Evolutionary conservation across 352 stramenopile genomes (phyloP), one percentile per base, ranked within the genome.

Genomic region (Phytopythium chamaehyphon): DNA sequence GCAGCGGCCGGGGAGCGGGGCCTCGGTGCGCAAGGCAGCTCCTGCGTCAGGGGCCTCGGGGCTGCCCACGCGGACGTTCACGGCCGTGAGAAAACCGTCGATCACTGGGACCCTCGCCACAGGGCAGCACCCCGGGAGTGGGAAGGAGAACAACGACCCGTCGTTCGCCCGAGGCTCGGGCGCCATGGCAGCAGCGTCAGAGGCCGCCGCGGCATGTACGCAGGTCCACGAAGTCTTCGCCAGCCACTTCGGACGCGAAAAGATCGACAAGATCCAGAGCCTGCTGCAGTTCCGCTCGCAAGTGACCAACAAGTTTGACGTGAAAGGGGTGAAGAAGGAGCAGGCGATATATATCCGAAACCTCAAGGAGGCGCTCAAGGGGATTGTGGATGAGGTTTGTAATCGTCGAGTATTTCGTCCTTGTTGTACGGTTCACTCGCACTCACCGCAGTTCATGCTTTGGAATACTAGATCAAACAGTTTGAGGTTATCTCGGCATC

Each of bases 231-330:
- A 77, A 12, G 60, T 47, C 16, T 82, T 85, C 40, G 21, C 46
- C 1, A 51, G 54, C 26, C 66, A 26, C 49, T 82, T 86, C 42
- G 45, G 57, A 16, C 31, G 55, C 0, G 63, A 83, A 24, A 70
- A 57, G 19, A 18, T 75, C 19, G 42, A 64, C 7, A 57, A 71
- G n/a, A 61, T 87, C 1, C 64, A 88, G 37, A 57, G 76, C 47
- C 42, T 84, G 48, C 59, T 88, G n/a, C 62, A 77, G 44, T 76
- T 82, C 23, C 64, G 71, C 18, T 43, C 65, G 28, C 88, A 87
- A 45, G 71, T 33, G 28, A 33, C 79, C 21, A 86, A 81, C 44
- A 90, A 88, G 44, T 90, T 85, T 42, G 69, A 83, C 22, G 61
- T 68, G 19, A 84, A 83, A 45, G 79, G 62, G 16, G 50, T 70